These are phyloP conservation scores for Tetragonia tetragonoides DNA, from an alignment of 148 eudicot genomes.

Conservation along the genomic window DNA sequence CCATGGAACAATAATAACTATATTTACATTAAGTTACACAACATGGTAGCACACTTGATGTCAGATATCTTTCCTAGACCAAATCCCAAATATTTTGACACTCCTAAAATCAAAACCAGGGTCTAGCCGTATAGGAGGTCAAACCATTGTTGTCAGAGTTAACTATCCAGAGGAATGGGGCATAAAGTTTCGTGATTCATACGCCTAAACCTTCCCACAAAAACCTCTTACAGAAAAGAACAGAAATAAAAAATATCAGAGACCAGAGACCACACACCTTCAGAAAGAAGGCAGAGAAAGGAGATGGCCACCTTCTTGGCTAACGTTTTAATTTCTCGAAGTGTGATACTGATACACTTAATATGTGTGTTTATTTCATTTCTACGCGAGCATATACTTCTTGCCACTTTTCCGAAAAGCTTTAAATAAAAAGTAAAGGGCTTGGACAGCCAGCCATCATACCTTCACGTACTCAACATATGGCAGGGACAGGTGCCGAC, in stretches of 20 bases:
- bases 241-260: neutral
- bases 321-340: neutral
- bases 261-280: neutral
- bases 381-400: neutral
- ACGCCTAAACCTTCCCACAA: neutral
- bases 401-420: neutral
- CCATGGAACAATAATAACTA: neutral
- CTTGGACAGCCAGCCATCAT: constrained; percentile 17
- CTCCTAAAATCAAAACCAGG: neutral
- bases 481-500: constrained; percentile 83
- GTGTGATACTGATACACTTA: neutral
- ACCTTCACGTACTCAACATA: constrained; percentile 97
- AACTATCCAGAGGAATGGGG: neutral
- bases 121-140: neutral
- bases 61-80: neutral
- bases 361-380: too few relatives aligned
- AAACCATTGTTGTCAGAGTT: neutral
- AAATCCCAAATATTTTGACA: neutral
- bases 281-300: neutral
- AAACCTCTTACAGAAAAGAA: neutral
- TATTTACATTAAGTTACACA: neutral
- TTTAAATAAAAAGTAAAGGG: neutral
- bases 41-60: neutral
- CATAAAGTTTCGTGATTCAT: neutral
- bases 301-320: neutral